These are phyloP conservation scores for Aspergillus brunneoviolaceus DNA, from an alignment of 2,329 filamentous ascomycete genomes.

Conservation along the genomic window DNA sequence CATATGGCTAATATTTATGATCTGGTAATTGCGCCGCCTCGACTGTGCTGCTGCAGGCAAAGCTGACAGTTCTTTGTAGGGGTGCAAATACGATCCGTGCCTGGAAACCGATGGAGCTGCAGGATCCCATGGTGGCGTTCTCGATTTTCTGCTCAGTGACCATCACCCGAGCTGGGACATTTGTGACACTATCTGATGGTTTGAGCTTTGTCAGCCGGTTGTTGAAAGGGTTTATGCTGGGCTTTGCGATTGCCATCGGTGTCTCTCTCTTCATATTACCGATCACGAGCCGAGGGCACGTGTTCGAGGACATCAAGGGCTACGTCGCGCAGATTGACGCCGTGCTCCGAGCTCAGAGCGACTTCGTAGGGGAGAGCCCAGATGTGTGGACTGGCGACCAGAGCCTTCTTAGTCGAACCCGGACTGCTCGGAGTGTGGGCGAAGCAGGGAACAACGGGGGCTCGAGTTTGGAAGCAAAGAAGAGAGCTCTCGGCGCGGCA, in stretches of 20 bases:
- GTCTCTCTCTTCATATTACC: slow-evolving; percentile 67
- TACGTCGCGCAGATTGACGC: slow-evolving; percentile 56
- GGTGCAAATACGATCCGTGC: slow-evolving; percentile 63
- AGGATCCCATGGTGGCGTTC: slow-evolving; percentile 66
- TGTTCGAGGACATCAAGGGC: slow-evolving; percentile 57
- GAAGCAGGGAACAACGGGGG: slow-evolving; percentile 10
- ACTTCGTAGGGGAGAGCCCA: slow-evolving; percentile 52
- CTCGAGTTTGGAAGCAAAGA: slow-evolving; percentile 17
- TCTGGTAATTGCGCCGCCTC: slow-evolving; percentile 49
- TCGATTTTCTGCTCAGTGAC: slow-evolving; percentile 66
- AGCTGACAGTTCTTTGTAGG: slow-evolving; percentile 18
- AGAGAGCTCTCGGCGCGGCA: slow-evolving; percentile 30
- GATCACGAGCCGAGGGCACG: slow-evolving; percentile 61
- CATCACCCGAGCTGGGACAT: slow-evolving; percentile 53
- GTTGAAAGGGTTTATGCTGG: slow-evolving; percentile 63
- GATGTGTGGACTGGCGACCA: slow-evolving; percentile 11
- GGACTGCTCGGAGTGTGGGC: slow-evolving; percentile 18
- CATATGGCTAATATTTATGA: slow-evolving; percentile 68
- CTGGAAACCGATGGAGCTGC: slow-evolving; percentile 60
- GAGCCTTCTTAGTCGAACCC: slow-evolving; percentile 19
- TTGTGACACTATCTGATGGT: slow-evolving; percentile 39
- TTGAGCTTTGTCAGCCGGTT: slow-evolving; percentile 48
- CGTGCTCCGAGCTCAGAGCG: slow-evolving; percentile 59
- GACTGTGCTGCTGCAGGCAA: too few relatives aligned
- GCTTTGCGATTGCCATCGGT: slow-evolving; percentile 61